phyloP scores from a whole-genome alignment of 1,139 yeast species.

The Blastobotrys arbuscula region DNA sequence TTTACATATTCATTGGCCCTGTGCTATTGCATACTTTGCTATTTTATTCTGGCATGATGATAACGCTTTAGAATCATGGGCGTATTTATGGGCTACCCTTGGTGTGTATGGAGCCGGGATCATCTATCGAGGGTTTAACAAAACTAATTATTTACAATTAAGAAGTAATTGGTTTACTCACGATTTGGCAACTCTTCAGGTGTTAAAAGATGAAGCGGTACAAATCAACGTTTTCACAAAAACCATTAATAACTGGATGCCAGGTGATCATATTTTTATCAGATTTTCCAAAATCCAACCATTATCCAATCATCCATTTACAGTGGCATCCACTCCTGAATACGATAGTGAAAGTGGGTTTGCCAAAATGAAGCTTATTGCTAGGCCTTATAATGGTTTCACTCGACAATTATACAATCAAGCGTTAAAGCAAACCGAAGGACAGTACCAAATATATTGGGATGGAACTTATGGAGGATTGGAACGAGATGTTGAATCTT shows the following conservation, averaged over 20 bases:
- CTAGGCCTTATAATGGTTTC: slow-evolving; percentile 49
- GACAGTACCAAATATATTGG: slow-evolving; percentile 36
- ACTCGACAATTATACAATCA: slow-evolving; percentile 36
- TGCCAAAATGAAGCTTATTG: slow-evolving; percentile 42
- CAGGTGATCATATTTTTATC: slow-evolving; percentile 58
- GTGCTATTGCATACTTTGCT: slow-evolving; percentile 51
- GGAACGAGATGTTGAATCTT: slow-evolving; percentile 44
- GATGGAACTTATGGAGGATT: slow-evolving; percentile 68
- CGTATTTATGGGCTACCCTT: slow-evolving; percentile 52
- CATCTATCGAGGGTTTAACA: slow-evolving; percentile 46
- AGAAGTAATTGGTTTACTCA: slow-evolving; percentile 44
- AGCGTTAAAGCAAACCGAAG: slow-evolving; percentile 21
- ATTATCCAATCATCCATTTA: slow-evolving; percentile 59
- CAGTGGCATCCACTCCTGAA: slow-evolving; percentile 43
- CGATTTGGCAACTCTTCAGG: slow-evolving; percentile 40
- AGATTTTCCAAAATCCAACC: slow-evolving; percentile 44
- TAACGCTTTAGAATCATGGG: slow-evolving; percentile 38
- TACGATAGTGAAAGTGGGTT: slow-evolving; percentile 19
- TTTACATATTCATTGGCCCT: slow-evolving; percentile 53
- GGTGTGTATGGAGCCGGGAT: slow-evolving; percentile 53
- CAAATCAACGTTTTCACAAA: slow-evolving; percentile 41
- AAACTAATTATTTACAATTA: slow-evolving; percentile 42
- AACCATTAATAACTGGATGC: slow-evolving; percentile 42
- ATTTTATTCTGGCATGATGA: slow-evolving; percentile 49
- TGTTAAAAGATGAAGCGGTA: slow-evolving; percentile 36